Percentiles rank a stretch among this genome's conserved stretches.
Evolutionary conservation across 768 basidiomycete genomes (phyloP).

Genomic region (Cystobasidiopsis lactophilus): DNA sequence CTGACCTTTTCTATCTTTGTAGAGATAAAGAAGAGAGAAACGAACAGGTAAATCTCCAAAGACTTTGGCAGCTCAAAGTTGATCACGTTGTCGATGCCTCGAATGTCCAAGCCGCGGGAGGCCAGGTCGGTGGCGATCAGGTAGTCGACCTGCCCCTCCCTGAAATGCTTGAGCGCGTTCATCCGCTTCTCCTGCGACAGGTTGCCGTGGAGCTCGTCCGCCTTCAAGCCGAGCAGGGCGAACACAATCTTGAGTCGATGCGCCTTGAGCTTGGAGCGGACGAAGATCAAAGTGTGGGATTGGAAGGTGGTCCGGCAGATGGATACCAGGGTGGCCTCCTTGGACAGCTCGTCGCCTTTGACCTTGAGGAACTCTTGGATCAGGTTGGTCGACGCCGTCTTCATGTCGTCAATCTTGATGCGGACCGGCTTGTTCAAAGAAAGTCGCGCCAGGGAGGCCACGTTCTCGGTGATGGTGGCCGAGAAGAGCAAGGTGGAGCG

Average conservation of each 20-base stretch:
- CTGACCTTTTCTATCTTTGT: no score
- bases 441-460: constrained; percentile 79
- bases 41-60: constrained; percentile 57
- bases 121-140: constrained; percentile 93
- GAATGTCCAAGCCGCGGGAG: constrained; percentile 86
- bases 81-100: constrained; percentile 89
- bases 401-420: constrained; percentile 85
- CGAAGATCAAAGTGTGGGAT: constrained; percentile 66
- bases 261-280: constrained; percentile 86
- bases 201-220: constrained; percentile 84
- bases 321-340: constrained; percentile 37
- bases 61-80: constrained; percentile 97
- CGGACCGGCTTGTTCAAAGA: constrained; percentile 79
- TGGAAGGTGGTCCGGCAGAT: constrained; percentile 77
- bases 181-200: constrained; percentile 93
- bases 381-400: constrained; percentile 59
- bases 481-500: constrained; percentile 98
- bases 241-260: constrained; percentile 94
- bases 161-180: constrained; percentile 61
- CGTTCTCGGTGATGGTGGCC: constrained; percentile 93
- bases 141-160: constrained; percentile 68
- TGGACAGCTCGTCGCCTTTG: constrained; percentile 19
- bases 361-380: constrained; percentile 52
- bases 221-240: constrained; percentile 54
- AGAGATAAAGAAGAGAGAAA: no score